Conservation (phyloP, 2,329 filamentous ascomycete species). For the Dryadomyces quercus-mongolicae region DNA sequence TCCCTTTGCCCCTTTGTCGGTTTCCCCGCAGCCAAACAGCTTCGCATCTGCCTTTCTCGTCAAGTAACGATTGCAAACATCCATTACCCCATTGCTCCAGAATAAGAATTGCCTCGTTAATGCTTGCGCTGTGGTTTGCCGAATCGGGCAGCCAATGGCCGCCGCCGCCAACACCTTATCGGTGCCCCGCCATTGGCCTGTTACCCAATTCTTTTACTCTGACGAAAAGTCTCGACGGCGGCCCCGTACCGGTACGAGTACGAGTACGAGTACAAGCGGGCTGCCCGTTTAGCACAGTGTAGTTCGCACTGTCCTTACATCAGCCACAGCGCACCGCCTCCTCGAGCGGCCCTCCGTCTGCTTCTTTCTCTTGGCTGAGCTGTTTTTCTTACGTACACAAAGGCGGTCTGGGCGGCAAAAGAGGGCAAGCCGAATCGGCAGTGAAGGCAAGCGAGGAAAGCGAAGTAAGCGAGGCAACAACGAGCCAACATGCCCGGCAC, state of each 20-base stretch:
- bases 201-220: constrained; percentile 12
- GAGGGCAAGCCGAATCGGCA: too few relatives aligned
- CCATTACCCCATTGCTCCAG: constrained; percentile 8
- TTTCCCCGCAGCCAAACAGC: constrained; percentile 3
- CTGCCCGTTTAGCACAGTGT: background rate
- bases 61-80: constrained; percentile 9
- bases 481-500: too few relatives aligned
- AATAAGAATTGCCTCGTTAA: background rate
- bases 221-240: background rate
- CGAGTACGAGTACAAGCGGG: background rate
- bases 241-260: background rate
- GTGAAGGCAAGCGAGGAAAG: too few relatives aligned
- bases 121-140: background rate
- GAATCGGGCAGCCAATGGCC: constrained; percentile 5
- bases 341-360: too few relatives aligned
- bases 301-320: too few relatives aligned
- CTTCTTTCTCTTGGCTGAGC: background rate
- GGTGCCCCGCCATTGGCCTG: constrained; percentile 5
- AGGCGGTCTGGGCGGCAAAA: background rate
- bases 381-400: background rate
- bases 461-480: too few relatives aligned
- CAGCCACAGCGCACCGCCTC: background rate
- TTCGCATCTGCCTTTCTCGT: constrained; percentile 2
- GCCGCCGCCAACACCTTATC: constrained; percentile 8
- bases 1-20: constrained; percentile 1